Percentiles rank a stretch among this genome's conserved stretches.
phyloP scores from a whole-genome alignment of 176 grass and related monocot genomes.

The Dactylis glomerata region DNA sequence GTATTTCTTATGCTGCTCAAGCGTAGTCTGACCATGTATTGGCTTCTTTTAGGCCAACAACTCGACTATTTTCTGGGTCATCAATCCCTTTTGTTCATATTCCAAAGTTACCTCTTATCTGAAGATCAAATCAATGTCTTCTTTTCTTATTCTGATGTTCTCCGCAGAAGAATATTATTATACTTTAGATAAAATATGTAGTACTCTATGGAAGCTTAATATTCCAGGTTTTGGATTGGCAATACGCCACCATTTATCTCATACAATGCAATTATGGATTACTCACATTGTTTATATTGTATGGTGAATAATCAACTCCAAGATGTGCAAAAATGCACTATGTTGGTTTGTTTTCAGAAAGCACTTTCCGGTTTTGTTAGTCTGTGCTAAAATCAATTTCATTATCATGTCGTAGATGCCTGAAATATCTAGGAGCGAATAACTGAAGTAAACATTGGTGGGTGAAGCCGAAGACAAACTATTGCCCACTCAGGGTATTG shows the following conservation, averaged over 20 bases:
- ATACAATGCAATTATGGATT: neutral
- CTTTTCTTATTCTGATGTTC: conserved; percentile 15
- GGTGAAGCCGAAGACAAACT: too few relatives aligned
- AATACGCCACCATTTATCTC: neutral
- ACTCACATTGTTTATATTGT: neutral
- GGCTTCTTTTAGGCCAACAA: conserved; percentile 77
- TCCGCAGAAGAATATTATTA: neutral
- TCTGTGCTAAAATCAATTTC: too few relatives aligned
- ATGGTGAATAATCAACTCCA: neutral
- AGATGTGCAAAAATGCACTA: neutral
- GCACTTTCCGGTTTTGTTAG: too few relatives aligned
- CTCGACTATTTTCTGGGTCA: conserved; percentile 96
- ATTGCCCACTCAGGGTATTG: too few relatives aligned
- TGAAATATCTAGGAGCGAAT: too few relatives aligned
- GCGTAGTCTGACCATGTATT: conserved; percentile 88
- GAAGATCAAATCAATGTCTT: neutral
- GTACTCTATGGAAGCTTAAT: neutral
- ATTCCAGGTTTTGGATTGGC: neutral
- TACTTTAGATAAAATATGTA: neutral
- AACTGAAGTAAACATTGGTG: too few relatives aligned
- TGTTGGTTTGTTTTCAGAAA: too few relatives aligned
- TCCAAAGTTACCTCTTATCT: neutral
- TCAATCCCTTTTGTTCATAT: conserved; percentile 2
- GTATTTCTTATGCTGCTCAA: conserved; percentile 92
- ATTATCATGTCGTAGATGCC: too few relatives aligned